phyloP scores from a whole-genome alignment of 345 rosid genomes.

The Arabis hirsuta region DNA sequence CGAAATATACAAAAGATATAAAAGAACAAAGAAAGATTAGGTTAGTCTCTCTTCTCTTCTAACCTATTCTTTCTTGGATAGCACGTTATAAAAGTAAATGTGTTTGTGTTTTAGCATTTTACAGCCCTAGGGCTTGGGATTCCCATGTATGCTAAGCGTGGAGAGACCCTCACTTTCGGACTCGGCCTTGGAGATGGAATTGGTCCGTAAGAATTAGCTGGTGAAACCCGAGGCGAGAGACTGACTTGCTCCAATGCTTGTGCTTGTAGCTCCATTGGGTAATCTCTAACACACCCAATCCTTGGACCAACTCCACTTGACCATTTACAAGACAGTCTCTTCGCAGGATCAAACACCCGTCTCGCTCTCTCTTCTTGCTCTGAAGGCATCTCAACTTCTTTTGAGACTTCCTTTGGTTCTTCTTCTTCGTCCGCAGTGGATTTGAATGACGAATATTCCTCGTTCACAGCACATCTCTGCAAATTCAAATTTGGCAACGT shows the following conservation, averaged over 20 bases:
- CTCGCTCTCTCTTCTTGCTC: constrained; percentile 38
- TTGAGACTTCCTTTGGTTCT: constrained; percentile 24
- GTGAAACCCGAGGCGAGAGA: constrained; percentile 54
- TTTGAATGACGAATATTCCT: constrained; percentile 52
- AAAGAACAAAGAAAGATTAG: constrained; percentile 21
- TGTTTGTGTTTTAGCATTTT: constrained; percentile 19
- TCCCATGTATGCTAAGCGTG: constrained; percentile 54
- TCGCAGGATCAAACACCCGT: constrained; percentile 46
- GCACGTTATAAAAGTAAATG: not conserved
- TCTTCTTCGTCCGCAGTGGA: constrained; percentile 39
- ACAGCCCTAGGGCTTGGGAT: constrained; percentile 51
- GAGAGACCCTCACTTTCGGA: constrained; percentile 53
- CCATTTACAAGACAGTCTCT: constrained; percentile 73
- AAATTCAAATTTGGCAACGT: constrained; percentile 18
- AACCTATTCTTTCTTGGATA: constrained; percentile 16
- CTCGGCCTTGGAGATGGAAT: constrained; percentile 65
- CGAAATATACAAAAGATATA: constrained; percentile 22
- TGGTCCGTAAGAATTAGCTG: constrained; percentile 48
- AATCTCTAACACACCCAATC: constrained; percentile 77
- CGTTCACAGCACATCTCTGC: constrained; percentile 63
- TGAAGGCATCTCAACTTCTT: constrained; percentile 35
- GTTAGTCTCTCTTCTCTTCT: constrained; percentile 27
- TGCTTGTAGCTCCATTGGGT: constrained; percentile 62
- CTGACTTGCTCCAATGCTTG: constrained; percentile 70
- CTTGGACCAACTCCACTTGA: constrained; percentile 70